These are phyloP conservation scores for Cryptococcus deneoformans DNA, from an alignment of 1,284 basidiomycete genomes.

Conservation along the genomic window DNA sequence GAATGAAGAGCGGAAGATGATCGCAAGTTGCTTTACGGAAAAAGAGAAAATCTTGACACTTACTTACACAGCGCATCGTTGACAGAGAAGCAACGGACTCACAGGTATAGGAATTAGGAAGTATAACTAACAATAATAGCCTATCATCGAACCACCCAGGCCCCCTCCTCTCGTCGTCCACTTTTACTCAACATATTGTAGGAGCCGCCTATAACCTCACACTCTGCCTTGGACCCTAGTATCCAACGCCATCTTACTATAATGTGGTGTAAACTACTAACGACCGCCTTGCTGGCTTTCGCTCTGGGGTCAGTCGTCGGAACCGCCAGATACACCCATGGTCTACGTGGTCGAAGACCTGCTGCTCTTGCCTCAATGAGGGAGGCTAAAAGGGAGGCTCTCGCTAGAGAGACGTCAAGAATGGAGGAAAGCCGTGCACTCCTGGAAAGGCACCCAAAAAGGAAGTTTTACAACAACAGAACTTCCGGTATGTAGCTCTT, in stretches of 20 bases:
- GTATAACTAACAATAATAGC: background rate
- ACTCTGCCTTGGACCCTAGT: background rate
- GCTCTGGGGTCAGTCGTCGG: background rate
- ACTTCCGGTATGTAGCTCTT: constrained; percentile 1
- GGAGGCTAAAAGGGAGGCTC: background rate
- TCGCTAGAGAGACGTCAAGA: background rate
- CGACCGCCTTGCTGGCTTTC: background rate
- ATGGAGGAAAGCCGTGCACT: background rate
- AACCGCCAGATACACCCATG: background rate
- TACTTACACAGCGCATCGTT: too few species aligned
- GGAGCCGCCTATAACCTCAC: background rate
- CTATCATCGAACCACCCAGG: background rate
- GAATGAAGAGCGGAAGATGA: too few species aligned
- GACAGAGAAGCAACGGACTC: too few species aligned
- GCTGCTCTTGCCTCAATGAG: background rate
- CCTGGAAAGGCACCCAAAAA: background rate
- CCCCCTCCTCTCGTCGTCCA: background rate
- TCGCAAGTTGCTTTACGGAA: too few species aligned
- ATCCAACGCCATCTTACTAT: background rate
- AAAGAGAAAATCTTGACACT: too few species aligned
- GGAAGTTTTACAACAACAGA: constrained; percentile 4
- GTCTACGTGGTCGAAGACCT: background rate
- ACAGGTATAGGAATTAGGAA: background rate
- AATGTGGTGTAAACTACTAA: background rate
- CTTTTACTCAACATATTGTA: background rate